Evolutionary conservation across 75 land plant genomes (phyloP), one percentile per base, ranked within the genome.

Genomic region (Picea sitchensis): DNA sequence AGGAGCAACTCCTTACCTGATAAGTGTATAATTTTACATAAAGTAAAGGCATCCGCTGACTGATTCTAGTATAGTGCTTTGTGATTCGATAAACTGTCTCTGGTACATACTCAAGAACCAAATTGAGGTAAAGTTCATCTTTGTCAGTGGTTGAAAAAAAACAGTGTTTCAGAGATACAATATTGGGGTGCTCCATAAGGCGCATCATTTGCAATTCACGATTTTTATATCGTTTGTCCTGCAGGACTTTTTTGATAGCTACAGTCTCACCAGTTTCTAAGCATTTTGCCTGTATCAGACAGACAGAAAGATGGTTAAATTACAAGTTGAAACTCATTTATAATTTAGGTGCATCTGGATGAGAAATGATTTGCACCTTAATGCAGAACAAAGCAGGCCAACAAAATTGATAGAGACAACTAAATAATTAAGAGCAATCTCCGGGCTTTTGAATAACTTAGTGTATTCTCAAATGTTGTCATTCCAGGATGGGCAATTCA

Each of bases 211-310:
- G 98, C 61, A 96, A 87, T 78, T 96, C 98, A 58, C 98, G 91
- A 78, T 94, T 96, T 81, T 94, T 96, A 72, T 96, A 96, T 84
- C 98, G 77, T 76, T 86, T 92, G 75, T 96, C 98, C 85, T 96
- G 98, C 85, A 96, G 76, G 51, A 96, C 98, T 81, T 96, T 96
- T 84, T 96, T 96, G 21, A 96, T 96, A 57, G 98, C 98, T 80
- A 96, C 98, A 15, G 91, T 96, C 80, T 96, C 98, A 57, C 96
- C 94, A 73, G 94, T 96, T 84, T 96, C 98, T 82, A 96, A 84
- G 87, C 98, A 96, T 81, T 92, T 94, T 41, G 97, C 96, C 98
- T 96, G 79, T 12, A 76, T 34, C 59, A 41, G 34, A 76, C 26
- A 58, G 17, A 54, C 11, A 47, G 0, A 44, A 71, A 18, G 23